Conservation (phyloP, 306 rosid genomes). For the Quercus cerris region DNA sequence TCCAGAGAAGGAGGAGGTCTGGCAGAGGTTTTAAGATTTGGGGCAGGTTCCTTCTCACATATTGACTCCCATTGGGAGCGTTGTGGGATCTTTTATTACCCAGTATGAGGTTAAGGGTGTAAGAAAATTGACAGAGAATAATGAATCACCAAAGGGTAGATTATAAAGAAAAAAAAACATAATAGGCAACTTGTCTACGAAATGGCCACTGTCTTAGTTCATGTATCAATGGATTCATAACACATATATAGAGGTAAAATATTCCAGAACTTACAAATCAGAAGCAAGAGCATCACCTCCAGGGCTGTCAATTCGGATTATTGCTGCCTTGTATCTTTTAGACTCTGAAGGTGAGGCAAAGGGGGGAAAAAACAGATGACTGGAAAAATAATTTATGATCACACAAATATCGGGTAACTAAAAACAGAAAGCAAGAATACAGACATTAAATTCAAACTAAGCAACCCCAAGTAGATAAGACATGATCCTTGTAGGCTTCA, state of each 20-base stretch:
- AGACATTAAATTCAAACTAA: neutral
- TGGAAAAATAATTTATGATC: slow-evolving; percentile 2
- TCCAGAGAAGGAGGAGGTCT: neutral
- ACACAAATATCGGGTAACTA: neutral
- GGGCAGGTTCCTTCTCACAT: neutral
- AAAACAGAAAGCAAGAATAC: slow-evolving; percentile 4
- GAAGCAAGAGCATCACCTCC: slow-evolving; percentile 99
- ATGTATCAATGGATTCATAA: slow-evolving; percentile 17
- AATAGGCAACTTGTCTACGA: neutral
- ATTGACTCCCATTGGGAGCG: neutral
- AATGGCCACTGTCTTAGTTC: slow-evolving; percentile 7
- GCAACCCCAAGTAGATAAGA: neutral
- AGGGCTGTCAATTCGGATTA: slow-evolving; percentile 95
- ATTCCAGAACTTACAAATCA: slow-evolving; percentile 82
- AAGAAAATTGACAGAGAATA: neutral
- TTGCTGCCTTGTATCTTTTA: slow-evolving; percentile 78
- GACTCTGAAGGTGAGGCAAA: slow-evolving; percentile 56
- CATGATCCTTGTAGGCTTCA: neutral
- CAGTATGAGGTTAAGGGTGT: neutral
- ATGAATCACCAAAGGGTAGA: neutral
- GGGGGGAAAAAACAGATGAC: slow-evolving; percentile 19
- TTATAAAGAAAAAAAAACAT: neutral
- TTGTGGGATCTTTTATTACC: neutral
- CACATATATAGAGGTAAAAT: slow-evolving; percentile 16
- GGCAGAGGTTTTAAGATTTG: too few species aligned